These are phyloP conservation scores for Fonsecaea nubica DNA, from an alignment of 2,329 filamentous ascomycete genomes.

Conservation along the genomic window DNA sequence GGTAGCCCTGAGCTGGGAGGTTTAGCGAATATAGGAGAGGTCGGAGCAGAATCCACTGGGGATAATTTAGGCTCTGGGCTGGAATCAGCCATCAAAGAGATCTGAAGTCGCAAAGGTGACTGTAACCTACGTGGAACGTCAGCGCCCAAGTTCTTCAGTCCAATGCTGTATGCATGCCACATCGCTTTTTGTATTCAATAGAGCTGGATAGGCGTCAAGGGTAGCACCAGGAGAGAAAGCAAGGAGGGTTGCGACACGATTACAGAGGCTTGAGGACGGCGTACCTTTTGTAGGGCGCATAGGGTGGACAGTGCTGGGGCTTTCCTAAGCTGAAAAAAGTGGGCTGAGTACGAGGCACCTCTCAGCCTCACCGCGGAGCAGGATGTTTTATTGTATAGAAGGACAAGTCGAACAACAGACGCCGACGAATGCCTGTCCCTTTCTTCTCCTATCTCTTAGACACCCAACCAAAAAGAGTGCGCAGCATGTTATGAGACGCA, in stretches of 20 bases:
- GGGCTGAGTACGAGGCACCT: neutral
- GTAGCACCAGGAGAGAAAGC: neutral
- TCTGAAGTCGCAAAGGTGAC: neutral
- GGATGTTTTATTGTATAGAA: neutral
- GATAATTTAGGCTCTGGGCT: conserved; percentile 27
- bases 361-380: conserved; percentile 18
- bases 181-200: neutral
- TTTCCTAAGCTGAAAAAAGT: conserved; percentile 13
- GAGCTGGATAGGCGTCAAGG: neutral
- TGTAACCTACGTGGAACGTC: conserved; percentile 12
- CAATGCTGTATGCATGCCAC: neutral
- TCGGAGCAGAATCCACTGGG: conserved; percentile 22
- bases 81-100: conserved; percentile 33
- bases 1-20: conserved; percentile 17
- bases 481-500: conserved; percentile 29
- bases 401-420: neutral
- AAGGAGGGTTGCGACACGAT: neutral
- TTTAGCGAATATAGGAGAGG: conserved; percentile 30
- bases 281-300: conserved; percentile 26
- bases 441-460: conserved; percentile 30
- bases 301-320: conserved; percentile 13
- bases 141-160: neutral
- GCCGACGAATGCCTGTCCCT: neutral
- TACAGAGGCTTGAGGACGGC: conserved; percentile 8
- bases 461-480: conserved; percentile 13